Evolutionary conservation across 1,284 basidiomycete genomes (phyloP).

Genomic region (Cystobasidium sp.): DNA sequence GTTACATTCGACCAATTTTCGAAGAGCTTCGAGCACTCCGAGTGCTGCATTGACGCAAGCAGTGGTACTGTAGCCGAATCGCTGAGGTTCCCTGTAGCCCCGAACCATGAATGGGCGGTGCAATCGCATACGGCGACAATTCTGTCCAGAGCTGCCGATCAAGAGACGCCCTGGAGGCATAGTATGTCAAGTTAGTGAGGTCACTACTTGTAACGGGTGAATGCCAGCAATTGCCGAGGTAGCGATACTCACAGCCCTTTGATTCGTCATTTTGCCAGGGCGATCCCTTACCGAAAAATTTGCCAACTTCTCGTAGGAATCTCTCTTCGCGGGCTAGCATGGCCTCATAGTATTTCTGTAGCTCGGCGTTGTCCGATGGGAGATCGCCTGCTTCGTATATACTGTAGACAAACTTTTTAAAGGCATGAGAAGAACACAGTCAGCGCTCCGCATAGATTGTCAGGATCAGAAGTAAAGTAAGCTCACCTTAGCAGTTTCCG

Average conservation of each 20-base stretch:
- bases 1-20: neutral
- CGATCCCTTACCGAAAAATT: neutral
- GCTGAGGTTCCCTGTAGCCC: constrained; percentile 17
- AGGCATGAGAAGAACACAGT: too few relatives aligned
- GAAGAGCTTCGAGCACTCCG: neutral
- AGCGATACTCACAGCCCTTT: neutral
- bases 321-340: neutral
- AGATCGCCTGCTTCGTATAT: constrained; percentile 1
- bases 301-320: neutral
- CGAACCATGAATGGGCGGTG: constrained; percentile 34
- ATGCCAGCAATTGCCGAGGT: neutral
- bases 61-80: constrained; percentile 27
- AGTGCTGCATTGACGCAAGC: constrained; percentile 8
- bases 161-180: constrained; percentile 6
- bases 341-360: constrained; percentile 16
- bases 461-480: neutral
- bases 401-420: neutral
- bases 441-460: neutral
- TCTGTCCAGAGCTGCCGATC: constrained; percentile 13
- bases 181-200: neutral
- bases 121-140: constrained; percentile 17
- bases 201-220: neutral
- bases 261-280: constrained; percentile 1
- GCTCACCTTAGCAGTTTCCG: constrained; percentile 2
- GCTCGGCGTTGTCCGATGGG: constrained; percentile 3